phyloP scores from a whole-genome alignment of 129 eudicot genomes.

The Arctium lappa region DNA sequence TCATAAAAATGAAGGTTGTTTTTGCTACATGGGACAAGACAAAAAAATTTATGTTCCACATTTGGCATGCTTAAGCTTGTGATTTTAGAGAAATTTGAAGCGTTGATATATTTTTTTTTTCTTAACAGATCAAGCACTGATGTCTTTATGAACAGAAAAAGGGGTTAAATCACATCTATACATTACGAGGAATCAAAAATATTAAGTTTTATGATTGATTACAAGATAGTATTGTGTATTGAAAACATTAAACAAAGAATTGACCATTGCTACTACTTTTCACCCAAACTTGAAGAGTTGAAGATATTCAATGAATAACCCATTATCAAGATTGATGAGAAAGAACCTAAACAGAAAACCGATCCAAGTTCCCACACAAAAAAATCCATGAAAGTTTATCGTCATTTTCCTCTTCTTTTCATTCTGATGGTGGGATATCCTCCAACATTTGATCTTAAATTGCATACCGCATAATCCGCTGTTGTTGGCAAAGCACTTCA shows the following conservation, averaged over 20 bases:
- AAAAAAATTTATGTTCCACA: too few species aligned
- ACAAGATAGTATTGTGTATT: background rate
- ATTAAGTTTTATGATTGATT: too few species aligned
- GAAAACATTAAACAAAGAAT: background rate
- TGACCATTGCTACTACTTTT: background rate
- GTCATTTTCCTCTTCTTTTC: background rate
- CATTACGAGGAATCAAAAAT: too few species aligned
- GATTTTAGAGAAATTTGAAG: too few species aligned
- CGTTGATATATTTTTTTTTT: too few species aligned
- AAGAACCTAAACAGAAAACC: conserved; percentile 26
- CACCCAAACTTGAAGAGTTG: background rate
- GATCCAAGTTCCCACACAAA: conserved; percentile 17
- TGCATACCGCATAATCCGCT: conserved; percentile 32
- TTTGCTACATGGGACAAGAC: too few species aligned
- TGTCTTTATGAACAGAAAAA: too few species aligned
- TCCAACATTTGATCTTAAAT: background rate
- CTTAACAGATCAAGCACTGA: too few species aligned
- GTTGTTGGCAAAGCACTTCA: conserved; percentile 22
- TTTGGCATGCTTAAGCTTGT: too few species aligned
- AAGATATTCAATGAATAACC: background rate
- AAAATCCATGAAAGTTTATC: conserved; percentile 14
- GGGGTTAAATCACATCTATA: too few species aligned
- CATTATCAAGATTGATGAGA: conserved; percentile 1
- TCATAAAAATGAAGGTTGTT: too few species aligned
- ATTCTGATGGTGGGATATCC: background rate